A percentile compares a stretch with the other conserved stretches of the same genome.
Evolutionary conservation across 768 basidiomycete species (phyloP).

Genomic region (Ramaria rubella): DNA sequence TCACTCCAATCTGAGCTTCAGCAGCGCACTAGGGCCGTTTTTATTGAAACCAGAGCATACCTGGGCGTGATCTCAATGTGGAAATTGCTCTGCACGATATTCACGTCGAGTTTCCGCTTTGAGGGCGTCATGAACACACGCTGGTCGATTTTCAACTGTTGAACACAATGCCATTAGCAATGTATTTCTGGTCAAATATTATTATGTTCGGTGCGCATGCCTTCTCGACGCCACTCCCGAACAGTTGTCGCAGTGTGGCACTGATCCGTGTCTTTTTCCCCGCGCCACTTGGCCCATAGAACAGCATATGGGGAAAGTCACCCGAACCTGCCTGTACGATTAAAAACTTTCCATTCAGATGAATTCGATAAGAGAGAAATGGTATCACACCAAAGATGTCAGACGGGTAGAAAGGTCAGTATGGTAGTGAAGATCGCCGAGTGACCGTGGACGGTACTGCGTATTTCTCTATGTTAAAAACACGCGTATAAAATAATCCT

Average conservation of each 20-base stretch:
- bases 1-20: too few relatives aligned
- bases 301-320: constrained; percentile 96
- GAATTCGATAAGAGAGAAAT: constrained; percentile 13
- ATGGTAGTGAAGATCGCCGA: constrained; percentile 89
- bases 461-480: too few relatives aligned
- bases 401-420: constrained; percentile 70
- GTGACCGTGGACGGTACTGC: constrained; percentile 78
- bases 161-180: neutral
- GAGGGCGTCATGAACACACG: constrained; percentile 91
- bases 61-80: constrained; percentile 98
- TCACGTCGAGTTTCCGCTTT: constrained; percentile 90
- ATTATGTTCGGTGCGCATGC: constrained; percentile 32
- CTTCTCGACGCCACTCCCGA: constrained; percentile 90
- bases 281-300: constrained; percentile 95
- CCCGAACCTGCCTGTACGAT: constrained; percentile 65
- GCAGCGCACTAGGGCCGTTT: neutral
- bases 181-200: neutral
- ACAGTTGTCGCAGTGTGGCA: constrained; percentile 81
- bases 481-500: too few relatives aligned
- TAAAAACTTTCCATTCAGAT: neutral
- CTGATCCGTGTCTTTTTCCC: constrained; percentile 97
- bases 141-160: constrained; percentile 95
- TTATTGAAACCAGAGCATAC: constrained; percentile 37
- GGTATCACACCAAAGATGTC: constrained; percentile 55
- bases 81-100: constrained; percentile 95